Evolutionary conservation across 2,329 filamentous ascomycete genomes (phyloP), one percentile per base, ranked within the genome.

Genomic region (Paraphaeosphaeria sporulosa): DNA sequence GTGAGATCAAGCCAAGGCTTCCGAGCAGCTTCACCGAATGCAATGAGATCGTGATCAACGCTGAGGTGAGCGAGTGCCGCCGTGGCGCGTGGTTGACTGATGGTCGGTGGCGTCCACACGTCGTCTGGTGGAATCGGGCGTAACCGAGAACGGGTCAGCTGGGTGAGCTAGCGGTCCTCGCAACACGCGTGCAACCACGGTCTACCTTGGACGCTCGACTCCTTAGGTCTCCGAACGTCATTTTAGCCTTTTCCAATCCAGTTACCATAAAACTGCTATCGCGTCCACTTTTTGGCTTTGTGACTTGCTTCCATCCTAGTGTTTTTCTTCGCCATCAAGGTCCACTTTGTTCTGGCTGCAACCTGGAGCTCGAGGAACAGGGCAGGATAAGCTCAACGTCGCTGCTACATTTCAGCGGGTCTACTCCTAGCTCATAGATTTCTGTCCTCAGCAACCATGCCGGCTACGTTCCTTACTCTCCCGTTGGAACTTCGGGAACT

Each of bases 401-500:
- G 10, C 36, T 23, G 27, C 17, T 17, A 25, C 10, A 23, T 3
- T 27, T n/a, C 51, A 43, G 9, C 38, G 27, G 27, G 17, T n/a
- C 27, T 30, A 10, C 15, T 30, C n/a, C 13, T 17, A 9, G 34
- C 17, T 19, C 27, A 32, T 8, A 19, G 3, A 17, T n/a, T 38
- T 4, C 15, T 30, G 2, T 21, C 5, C 2, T 25, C 27, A 13
- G 17, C 42, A 30, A 25, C 17, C 55, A 64, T 51, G 21, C 66
- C 65, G 53, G 59, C 74, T 44, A 65, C 59, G n/a, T 62, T 77
- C n/a, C 61, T 78, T 8, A 64, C 69, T 2, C 60, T 78, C 15
- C 75, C 75, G 0, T 58, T 71, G 2, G 75, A 78, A 62, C 59
- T 78, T 8, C 67, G 75, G 32, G 71, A 76, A 50, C 54, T 75